Conservation (phyloP, 345 rosid genomes). For the Cardiospermum halicacabum region DNA sequence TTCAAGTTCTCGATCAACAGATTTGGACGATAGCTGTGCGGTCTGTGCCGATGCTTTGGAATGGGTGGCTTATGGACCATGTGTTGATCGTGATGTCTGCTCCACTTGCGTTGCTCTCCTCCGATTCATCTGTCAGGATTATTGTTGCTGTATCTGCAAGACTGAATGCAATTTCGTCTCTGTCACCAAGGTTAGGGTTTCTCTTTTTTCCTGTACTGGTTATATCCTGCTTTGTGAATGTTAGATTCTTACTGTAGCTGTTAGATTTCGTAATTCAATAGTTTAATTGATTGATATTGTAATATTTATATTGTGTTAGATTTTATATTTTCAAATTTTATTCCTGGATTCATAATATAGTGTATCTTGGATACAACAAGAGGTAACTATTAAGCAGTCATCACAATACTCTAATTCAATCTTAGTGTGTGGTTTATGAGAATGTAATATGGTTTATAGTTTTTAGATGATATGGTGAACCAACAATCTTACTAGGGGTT, state of each 20-base stretch:
- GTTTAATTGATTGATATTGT: background rate
- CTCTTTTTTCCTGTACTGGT: background rate
- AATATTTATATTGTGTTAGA: background rate
- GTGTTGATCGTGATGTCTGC: constrained; percentile 87
- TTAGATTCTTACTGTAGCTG: background rate
- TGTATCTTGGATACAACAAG: background rate
- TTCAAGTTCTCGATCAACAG: constrained; percentile 6
- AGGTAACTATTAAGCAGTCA: background rate
- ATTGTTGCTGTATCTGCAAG: constrained; percentile 91
- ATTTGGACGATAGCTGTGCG: constrained; percentile 87
- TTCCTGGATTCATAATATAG: background rate
- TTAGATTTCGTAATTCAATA: background rate
- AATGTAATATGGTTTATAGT: background rate
- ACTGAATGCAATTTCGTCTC: constrained; percentile 51
- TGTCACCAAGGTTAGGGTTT: constrained; percentile 75
- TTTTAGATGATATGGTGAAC: background rate
- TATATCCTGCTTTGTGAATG: background rate
- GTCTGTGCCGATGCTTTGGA: constrained; percentile 87
- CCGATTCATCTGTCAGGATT: constrained; percentile 83
- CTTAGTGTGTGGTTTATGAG: background rate
- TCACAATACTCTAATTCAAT: background rate
- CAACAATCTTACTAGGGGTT: background rate
- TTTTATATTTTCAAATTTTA: background rate
- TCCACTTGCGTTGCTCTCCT: constrained; percentile 90
- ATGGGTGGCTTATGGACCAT: constrained; percentile 90